Conservation (phyloP, 163 green algal species). For the Smithsoniella earleae region DNA sequence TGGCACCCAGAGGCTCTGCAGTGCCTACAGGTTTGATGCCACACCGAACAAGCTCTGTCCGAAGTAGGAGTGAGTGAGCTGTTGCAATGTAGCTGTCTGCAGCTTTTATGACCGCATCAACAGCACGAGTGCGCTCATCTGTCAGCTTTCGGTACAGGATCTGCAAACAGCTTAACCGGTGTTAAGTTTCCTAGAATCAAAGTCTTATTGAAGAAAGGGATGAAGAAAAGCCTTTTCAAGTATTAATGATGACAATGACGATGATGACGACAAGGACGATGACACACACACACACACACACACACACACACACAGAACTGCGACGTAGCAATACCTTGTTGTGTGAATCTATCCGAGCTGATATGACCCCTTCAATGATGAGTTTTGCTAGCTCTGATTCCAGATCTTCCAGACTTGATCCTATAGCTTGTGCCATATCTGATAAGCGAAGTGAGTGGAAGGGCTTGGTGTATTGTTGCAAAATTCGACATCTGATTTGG, state of each 20-base stretch:
- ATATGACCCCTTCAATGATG: constrained; percentile 56
- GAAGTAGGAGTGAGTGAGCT: not conserved
- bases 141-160: constrained; percentile 21
- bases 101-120: constrained; percentile 16
- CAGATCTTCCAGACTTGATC: constrained; percentile 36
- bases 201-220: not conserved
- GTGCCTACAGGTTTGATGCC: not conserved
- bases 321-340: constrained; percentile 43
- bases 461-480: constrained; percentile 58
- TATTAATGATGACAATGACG: too few species aligned
- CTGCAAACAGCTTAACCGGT: too few species aligned
- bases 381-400: constrained; percentile 68
- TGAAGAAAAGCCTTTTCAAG: not conserved
- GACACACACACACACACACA: too few species aligned
- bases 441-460: constrained; percentile 65
- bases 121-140: constrained; percentile 9
- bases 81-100: constrained; percentile 13
- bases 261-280: too few species aligned
- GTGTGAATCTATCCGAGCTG: constrained; percentile 68
- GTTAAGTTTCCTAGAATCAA: not conserved
- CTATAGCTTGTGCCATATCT: constrained; percentile 54
- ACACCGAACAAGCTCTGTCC: not conserved
- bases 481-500: not conserved
- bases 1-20: not conserved
- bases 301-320: too few species aligned